Evolutionary conservation across 106 monocot species (phyloP).

Genomic region (Iris macrosiphon): DNA sequence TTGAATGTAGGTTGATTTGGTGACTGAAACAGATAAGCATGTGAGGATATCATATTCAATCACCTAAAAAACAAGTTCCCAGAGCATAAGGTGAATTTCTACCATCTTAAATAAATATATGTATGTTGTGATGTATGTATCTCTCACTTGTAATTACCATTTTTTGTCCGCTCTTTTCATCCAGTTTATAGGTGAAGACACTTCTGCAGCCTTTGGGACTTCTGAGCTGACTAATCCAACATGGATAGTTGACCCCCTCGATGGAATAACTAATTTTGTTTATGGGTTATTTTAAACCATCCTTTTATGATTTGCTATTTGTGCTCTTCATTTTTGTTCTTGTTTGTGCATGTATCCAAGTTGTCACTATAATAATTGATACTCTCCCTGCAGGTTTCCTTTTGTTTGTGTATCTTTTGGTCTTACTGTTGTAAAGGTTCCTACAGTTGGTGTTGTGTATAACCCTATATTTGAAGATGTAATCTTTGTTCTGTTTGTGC

Average conservation of each 20-base stretch:
- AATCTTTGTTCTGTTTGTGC: neutral
- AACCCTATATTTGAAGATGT: conserved; percentile 94
- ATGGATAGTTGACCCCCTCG: conserved; percentile 98
- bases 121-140: too few relatives aligned
- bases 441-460: conserved; percentile 88
- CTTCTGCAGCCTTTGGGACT: conserved; percentile 69
- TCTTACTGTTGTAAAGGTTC: conserved; percentile 83
- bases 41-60: conserved; percentile 81
- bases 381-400: conserved; percentile 59
- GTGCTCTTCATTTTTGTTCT: neutral
- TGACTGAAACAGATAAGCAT: conserved; percentile 93
- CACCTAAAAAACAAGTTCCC: conserved; percentile 80
- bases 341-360: neutral
- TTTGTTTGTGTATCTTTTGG: conserved; percentile 98
- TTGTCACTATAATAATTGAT: neutral
- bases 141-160: neutral
- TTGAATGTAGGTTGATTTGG: conserved; percentile 83
- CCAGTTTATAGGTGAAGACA: conserved; percentile 93
- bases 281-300: conserved; percentile 71
- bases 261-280: conserved; percentile 96
- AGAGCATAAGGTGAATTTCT: conserved; percentile 64
- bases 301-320: too few relatives aligned
- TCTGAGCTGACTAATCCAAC: conserved; percentile 81
- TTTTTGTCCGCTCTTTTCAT: neutral
- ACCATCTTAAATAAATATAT: neutral